Evolutionary conservation across 768 basidiomycete species (phyloP).

Genomic region (Boletus insuetus): DNA sequence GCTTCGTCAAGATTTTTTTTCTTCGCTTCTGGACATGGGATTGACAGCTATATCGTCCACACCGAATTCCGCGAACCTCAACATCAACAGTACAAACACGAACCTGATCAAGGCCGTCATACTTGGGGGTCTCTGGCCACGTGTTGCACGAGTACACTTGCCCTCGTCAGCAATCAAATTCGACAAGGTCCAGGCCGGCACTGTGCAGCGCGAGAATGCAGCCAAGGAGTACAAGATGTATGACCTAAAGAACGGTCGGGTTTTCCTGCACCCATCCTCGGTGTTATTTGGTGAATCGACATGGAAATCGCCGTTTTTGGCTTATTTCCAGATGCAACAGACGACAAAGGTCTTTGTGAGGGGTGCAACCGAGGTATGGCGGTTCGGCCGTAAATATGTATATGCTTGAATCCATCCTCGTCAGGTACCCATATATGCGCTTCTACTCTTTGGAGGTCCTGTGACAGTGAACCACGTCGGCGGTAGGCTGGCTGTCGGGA

Average conservation of each 20-base stretch:
- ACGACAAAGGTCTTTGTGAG: slow-evolving; percentile 84
- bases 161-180: slow-evolving; percentile 77
- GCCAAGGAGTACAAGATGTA: slow-evolving; percentile 84
- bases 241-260: slow-evolving; percentile 60
- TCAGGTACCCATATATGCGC: slow-evolving; percentile 83
- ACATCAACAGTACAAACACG: slow-evolving; percentile 59
- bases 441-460: slow-evolving; percentile 80
- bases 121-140: slow-evolving; percentile 85
- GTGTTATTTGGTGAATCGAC: slow-evolving; percentile 68
- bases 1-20: slow-evolving; percentile 74
- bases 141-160: slow-evolving; percentile 72
- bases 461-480: slow-evolving; percentile 76
- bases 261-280: slow-evolving; percentile 83
- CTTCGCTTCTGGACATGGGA: slow-evolving; percentile 66
- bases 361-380: slow-evolving; percentile 78
- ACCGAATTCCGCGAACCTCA: slow-evolving; percentile 51
- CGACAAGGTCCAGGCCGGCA: slow-evolving; percentile 80
- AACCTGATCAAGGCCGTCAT: slow-evolving; percentile 84
- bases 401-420: not conserved
- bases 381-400: not conserved
- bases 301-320: slow-evolving; percentile 78
- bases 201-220: slow-evolving; percentile 79
- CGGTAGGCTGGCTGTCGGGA: slow-evolving; percentile 69
- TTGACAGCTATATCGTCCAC: slow-evolving; percentile 53
- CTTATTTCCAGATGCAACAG: slow-evolving; percentile 80